These are phyloP conservation scores for Pedinophyceae sp. DNA, from an alignment of 139 green algal genomes.

Conservation along the genomic window DNA sequence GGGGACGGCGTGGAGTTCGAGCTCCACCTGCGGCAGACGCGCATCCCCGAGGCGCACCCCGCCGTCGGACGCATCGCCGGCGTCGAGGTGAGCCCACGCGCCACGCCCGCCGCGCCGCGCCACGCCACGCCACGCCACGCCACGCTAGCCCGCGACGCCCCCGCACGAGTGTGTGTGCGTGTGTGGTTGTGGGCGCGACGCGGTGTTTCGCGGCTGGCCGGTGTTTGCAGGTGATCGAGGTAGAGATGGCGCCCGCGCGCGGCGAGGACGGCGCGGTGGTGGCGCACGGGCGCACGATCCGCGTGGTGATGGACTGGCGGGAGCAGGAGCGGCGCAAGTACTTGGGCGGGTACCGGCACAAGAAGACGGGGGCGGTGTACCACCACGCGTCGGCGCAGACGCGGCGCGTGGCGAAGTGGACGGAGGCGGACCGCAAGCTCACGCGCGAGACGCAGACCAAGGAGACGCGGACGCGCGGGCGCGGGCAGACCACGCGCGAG, in stretches of 20 bases:
- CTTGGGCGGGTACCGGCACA: slow-evolving; percentile 50
- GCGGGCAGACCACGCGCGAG: slow-evolving; percentile 37
- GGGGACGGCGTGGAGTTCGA: not conserved
- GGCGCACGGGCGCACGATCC: slow-evolving; percentile 16
- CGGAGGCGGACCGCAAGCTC: slow-evolving; percentile 24
- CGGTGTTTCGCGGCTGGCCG: too few species aligned
- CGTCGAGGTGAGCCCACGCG: too few species aligned
- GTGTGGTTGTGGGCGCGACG: too few species aligned
- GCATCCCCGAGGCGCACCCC: too few species aligned
- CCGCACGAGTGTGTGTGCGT: too few species aligned
- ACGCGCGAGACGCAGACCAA: slow-evolving; percentile 47
- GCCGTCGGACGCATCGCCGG: too few species aligned
- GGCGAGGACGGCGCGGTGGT: slow-evolving; percentile 12
- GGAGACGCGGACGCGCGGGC: slow-evolving; percentile 14
- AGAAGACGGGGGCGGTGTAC: slow-evolving; percentile 34
- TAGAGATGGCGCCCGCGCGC: slow-evolving; percentile 31
- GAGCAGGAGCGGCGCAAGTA: slow-evolving; percentile 29
- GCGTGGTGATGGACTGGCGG: slow-evolving; percentile 32
- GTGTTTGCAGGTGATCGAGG: slow-evolving; percentile 37
- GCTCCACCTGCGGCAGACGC: not conserved
- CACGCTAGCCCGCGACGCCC: too few species aligned
- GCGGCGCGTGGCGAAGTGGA: slow-evolving; percentile 19
- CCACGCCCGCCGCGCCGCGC: too few species aligned
- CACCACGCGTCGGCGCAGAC: slow-evolving; percentile 56
- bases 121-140: too few species aligned